These are phyloP conservation scores for Candida nanaspora DNA, from an alignment of 805 yeast genomes.

Conservation along the genomic window DNA sequence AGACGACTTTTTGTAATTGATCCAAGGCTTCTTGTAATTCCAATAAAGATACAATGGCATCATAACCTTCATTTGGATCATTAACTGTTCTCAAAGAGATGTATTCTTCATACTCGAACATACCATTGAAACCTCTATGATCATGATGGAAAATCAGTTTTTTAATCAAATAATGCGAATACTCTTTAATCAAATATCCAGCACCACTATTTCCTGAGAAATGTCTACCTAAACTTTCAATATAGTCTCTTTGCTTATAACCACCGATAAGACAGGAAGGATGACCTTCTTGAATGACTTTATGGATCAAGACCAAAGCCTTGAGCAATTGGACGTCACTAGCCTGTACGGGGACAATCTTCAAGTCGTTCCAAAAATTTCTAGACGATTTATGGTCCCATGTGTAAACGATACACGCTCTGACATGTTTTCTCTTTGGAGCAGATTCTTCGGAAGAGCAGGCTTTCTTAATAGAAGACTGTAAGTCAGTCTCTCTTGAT, in stretches of 20 bases:
- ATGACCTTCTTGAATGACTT: slow-evolving; percentile 97
- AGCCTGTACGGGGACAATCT: slow-evolving; percentile 68
- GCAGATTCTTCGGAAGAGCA: slow-evolving; percentile 81
- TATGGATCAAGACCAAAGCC: slow-evolving; percentile 77
- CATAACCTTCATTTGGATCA: slow-evolving; percentile 95
- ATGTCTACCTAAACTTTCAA: slow-evolving; percentile 61
- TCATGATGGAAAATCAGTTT: slow-evolving; percentile 78
- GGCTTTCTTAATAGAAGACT: slow-evolving; percentile 66
- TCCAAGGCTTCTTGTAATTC: slow-evolving; percentile 78
- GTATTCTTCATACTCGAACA: slow-evolving; percentile 93
- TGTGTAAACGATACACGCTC: slow-evolving; percentile 91
- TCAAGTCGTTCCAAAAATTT: slow-evolving; percentile 80
- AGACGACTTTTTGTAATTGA: slow-evolving; percentile 66
- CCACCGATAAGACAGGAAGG: slow-evolving; percentile 77
- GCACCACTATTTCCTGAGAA: slow-evolving; percentile 46
- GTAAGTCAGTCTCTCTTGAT: slow-evolving; percentile 31
- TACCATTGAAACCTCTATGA: slow-evolving; percentile 89
- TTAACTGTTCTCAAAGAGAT: slow-evolving; percentile 78
- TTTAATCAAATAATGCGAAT: slow-evolving; percentile 58
- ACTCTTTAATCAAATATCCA: slow-evolving; percentile 69
- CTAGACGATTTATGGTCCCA: slow-evolving; percentile 89
- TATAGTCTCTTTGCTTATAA: slow-evolving; percentile 68
- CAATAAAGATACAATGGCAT: slow-evolving; percentile 80
- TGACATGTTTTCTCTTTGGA: slow-evolving; percentile 92
- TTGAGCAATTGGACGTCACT: slow-evolving; percentile 85